These are phyloP conservation scores for Asterionellopsis glacialis DNA, from an alignment of 108 stramenopile genomes.

Conservation along the genomic window DNA sequence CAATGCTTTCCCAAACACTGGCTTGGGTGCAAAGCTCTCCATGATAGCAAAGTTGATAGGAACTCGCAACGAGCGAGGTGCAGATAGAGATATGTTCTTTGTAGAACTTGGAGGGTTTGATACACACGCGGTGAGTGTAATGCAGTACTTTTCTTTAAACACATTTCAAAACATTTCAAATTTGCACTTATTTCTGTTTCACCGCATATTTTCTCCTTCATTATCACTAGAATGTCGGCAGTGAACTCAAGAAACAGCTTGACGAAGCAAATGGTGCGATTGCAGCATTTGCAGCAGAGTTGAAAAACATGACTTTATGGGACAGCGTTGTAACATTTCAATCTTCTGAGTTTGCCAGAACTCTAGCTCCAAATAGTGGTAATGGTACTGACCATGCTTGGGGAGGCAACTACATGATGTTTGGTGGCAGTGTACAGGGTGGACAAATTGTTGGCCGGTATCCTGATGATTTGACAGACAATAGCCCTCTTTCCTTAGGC, in stretches of 20 bases:
- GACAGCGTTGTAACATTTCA: slow-evolving; percentile 25
- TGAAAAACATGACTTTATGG: slow-evolving; percentile 38
- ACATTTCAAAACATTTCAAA: too few relatives aligned
- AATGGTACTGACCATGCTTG: slow-evolving; percentile 65
- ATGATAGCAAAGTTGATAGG: slow-evolving; percentile 26
- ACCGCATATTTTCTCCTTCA: too few relatives aligned
- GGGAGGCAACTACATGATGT: slow-evolving; percentile 44
- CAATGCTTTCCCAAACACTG: too few relatives aligned
- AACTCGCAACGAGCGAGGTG: slow-evolving; percentile 17
- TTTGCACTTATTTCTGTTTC: too few relatives aligned
- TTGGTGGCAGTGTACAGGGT: slow-evolving; percentile 44
- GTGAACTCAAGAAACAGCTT: neutral
- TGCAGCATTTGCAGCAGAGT: slow-evolving; percentile 20
- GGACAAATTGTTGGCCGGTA: slow-evolving; percentile 49
- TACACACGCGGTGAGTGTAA: slow-evolving; percentile 1
- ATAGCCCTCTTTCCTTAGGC: slow-evolving; percentile 31
- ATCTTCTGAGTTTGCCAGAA: slow-evolving; percentile 40
- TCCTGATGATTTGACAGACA: slow-evolving; percentile 39
- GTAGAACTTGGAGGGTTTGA: slow-evolving; percentile 1
- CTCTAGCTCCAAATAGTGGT: slow-evolving; percentile 35
- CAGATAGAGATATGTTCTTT: slow-evolving; percentile 5
- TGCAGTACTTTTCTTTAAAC: neutral
- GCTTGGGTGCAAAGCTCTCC: too few relatives aligned
- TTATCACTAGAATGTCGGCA: too few relatives aligned
- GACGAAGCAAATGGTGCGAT: slow-evolving; percentile 26